These are phyloP conservation scores for Stagonosporopsis tanaceti DNA, from an alignment of 2,329 filamentous ascomycete genomes.

Conservation along the genomic window DNA sequence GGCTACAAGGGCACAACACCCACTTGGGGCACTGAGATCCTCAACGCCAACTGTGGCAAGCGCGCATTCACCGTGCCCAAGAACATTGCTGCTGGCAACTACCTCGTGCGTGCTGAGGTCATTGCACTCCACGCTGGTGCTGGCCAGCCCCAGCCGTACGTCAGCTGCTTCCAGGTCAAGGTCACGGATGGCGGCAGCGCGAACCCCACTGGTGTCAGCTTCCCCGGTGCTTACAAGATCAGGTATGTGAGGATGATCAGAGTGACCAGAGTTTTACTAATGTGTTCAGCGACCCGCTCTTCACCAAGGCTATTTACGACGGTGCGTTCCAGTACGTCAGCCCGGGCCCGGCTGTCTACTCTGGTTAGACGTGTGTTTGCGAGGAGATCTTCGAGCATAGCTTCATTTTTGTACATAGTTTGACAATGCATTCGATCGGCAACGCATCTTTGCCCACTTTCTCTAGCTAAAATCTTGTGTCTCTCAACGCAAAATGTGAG, in stretches of 20 bases:
- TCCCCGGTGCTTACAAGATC: conserved; percentile 47
- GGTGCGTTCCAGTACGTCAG: conserved; percentile 46
- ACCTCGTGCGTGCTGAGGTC: conserved; percentile 46
- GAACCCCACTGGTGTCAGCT: conserved; percentile 43
- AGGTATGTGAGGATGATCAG: conserved; percentile 18
- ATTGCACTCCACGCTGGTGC: conserved; percentile 47
- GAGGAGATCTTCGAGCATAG: neutral
- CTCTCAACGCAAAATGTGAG: too few species aligned
- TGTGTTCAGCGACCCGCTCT: conserved; percentile 37
- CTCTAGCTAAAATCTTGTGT: too few species aligned
- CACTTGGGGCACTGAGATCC: conserved; percentile 49
- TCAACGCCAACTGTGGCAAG: conserved; percentile 51
- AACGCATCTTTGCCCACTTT: too few species aligned
- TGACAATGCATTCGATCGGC: neutral
- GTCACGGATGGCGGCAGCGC: conserved; percentile 47
- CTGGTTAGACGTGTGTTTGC: conserved; percentile 32
- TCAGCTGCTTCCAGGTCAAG: conserved; percentile 50
- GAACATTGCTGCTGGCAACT: conserved; percentile 43
- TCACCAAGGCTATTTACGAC: conserved; percentile 46
- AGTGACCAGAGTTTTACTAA: conserved; percentile 1
- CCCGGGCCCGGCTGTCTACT: conserved; percentile 44
- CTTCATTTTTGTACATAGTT: neutral
- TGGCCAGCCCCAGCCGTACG: conserved; percentile 44
- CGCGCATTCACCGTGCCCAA: conserved; percentile 47
- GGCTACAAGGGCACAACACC: conserved; percentile 47